phyloP scores from a whole-genome alignment of 129 eudicot species.

The Erigeron canadensis region DNA sequence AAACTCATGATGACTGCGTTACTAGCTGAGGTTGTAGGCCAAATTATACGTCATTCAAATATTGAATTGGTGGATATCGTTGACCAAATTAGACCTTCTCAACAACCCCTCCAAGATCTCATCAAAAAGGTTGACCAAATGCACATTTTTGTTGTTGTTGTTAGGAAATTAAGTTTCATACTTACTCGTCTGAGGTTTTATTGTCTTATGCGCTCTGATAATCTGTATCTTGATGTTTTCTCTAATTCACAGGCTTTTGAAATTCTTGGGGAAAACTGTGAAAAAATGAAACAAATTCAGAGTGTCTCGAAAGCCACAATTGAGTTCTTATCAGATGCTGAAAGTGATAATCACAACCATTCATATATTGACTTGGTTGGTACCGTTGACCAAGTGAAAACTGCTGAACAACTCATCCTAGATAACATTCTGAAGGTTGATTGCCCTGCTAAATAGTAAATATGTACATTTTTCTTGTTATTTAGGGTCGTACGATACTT shows the following conservation, averaged over 20 bases:
- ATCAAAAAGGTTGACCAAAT: too few relatives aligned
- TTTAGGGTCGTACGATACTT: neutral
- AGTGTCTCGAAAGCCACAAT: conserved; percentile 20
- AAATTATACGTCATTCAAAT: too few relatives aligned
- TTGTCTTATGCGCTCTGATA: too few relatives aligned
- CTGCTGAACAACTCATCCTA: conserved; percentile 30
- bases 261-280: neutral
- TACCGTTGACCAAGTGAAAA: conserved; percentile 23
- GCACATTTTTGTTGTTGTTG: too few relatives aligned
- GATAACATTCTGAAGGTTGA: conserved; percentile 23
- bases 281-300: conserved; percentile 7
- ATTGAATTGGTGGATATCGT: too few relatives aligned
- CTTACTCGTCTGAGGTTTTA: too few relatives aligned
- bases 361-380: conserved; percentile 23
- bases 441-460: neutral
- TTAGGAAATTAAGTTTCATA: too few relatives aligned
- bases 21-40: too few relatives aligned
- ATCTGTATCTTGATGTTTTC: too few relatives aligned
- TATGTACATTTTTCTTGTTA: neutral
- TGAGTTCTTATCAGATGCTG: conserved; percentile 23
- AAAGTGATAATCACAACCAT: neutral
- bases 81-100: too few relatives aligned
- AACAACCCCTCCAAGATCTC: too few relatives aligned
- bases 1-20: too few relatives aligned
- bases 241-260: neutral